phyloP scores from a whole-genome alignment of 352 stramenopile genomes.

The Pythium periplocum region DNA sequence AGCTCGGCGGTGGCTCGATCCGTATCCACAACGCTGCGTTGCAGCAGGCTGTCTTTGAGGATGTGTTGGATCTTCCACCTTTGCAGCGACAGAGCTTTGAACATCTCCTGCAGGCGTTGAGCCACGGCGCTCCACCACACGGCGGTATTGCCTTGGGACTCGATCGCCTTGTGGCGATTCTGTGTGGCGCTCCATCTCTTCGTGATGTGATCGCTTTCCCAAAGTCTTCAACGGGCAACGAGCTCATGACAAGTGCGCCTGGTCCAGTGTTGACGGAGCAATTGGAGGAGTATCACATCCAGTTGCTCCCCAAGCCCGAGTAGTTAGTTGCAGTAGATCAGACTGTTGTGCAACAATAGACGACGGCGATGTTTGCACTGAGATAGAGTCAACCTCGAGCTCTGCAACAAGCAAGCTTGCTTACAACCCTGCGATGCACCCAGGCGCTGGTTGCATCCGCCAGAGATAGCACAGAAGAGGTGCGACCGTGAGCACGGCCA shows the following conservation, averaged over 20 bases:
- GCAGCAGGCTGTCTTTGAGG: constrained; percentile 73
- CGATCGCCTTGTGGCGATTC: constrained; percentile 80
- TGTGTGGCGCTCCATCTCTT: constrained; percentile 71
- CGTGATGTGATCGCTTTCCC: constrained; percentile 90
- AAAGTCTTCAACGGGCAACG: constrained; percentile 84
- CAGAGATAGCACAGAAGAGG: too few relatives aligned
- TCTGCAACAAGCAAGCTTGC: too few relatives aligned
- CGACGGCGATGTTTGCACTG: neutral
- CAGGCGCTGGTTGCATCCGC: too few relatives aligned
- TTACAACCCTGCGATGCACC: too few relatives aligned
- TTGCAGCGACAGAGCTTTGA: constrained; percentile 78
- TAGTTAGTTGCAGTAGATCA: neutral
- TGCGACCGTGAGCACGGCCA: too few relatives aligned
- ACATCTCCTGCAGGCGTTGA: constrained; percentile 75
- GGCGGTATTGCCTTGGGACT: constrained; percentile 83
- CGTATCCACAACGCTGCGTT: constrained; percentile 73
- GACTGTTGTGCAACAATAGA: neutral
- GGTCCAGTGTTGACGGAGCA: constrained; percentile 58
- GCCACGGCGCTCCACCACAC: constrained; percentile 75
- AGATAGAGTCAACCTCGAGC: too few relatives aligned
- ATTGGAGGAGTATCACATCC: constrained; percentile 76
- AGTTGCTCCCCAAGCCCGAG: constrained; percentile 29
- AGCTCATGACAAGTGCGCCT: constrained; percentile 83
- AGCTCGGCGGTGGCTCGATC: constrained; percentile 83
- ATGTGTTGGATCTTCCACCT: constrained; percentile 62